A percentile compares a stretch with the other conserved stretches of the same genome.
These are phyloP conservation scores for Pseudonitzschia multiseries DNA, from an alignment of 108 stramenopile species.

Conservation along the genomic window DNA sequence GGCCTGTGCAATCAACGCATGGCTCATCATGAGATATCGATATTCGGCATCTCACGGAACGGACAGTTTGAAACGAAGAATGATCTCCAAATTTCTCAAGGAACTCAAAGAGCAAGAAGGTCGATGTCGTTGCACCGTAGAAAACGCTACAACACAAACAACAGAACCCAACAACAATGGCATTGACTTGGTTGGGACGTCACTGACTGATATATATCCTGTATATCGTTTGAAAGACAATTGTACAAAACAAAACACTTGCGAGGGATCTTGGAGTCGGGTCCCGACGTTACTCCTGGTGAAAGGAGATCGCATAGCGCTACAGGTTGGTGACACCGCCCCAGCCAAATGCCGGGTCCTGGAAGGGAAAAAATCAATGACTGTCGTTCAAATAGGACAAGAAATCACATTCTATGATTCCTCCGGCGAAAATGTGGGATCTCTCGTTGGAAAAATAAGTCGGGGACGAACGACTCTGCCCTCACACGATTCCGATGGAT, in stretches of 20 bases:
- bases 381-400: constrained; percentile 45
- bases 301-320: constrained; percentile 72
- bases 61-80: constrained; percentile 42
- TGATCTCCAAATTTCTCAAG: constrained; percentile 41
- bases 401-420: constrained; percentile 45
- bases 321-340: constrained; percentile 76
- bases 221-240: constrained; percentile 50
- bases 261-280: constrained; percentile 52
- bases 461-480: constrained; percentile 61
- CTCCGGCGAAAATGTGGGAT: constrained; percentile 25
- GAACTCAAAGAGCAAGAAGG: constrained; percentile 34
- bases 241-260: constrained; percentile 16
- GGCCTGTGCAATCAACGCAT: constrained; percentile 34
- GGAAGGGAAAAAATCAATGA: constrained; percentile 3
- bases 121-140: neutral
- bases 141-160: constrained; percentile 6
- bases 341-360: constrained; percentile 50
- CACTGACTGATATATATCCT: constrained; percentile 68
- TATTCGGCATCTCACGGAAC: constrained; percentile 31
- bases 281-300: constrained; percentile 71
- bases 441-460: constrained; percentile 34
- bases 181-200: constrained; percentile 40
- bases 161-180: constrained; percentile 9
- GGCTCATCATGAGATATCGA: constrained; percentile 33
- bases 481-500: constrained; percentile 43